A percentile compares a stretch with the other conserved stretches of the same genome.
Evolutionary conservation across 495 filamentous ascomycete genomes (phyloP).

Genomic region (Aspergillus sclerotioniger): DNA sequence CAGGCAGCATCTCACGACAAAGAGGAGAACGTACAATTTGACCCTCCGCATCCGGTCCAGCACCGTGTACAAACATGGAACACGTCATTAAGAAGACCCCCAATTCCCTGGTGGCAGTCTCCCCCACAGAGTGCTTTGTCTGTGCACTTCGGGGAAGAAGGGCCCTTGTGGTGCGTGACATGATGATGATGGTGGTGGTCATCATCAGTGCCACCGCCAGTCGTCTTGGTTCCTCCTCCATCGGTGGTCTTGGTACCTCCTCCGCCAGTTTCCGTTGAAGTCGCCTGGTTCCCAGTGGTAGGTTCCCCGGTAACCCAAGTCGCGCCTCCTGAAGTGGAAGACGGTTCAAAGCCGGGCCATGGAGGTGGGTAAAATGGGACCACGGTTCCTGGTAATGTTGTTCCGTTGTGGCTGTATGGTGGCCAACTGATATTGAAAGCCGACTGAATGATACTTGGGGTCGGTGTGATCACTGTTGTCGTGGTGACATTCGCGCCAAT

Average conservation of each 20-base stretch:
- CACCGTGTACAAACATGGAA: neutral
- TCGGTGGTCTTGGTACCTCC: neutral
- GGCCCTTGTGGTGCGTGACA: neutral
- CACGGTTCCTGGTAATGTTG: neutral
- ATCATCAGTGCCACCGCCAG: neutral
- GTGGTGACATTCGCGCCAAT: too few relatives aligned
- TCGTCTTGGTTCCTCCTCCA: neutral
- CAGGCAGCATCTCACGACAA: neutral
- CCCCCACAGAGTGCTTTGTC: neutral
- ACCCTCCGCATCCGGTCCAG: conserved; percentile 4
- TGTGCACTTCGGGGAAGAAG: neutral
- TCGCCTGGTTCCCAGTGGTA: neutral
- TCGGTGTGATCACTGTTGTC: neutral
- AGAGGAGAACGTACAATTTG: neutral
- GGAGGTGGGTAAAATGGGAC: conserved; percentile 1
- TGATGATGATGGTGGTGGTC: neutral
- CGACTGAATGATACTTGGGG: neutral
- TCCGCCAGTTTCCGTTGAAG: too few relatives aligned
- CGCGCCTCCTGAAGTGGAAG: too few relatives aligned
- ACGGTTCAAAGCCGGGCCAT: conserved; percentile 1
- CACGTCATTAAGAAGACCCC: neutral
- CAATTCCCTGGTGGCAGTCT: neutral
- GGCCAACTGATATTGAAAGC: neutral
- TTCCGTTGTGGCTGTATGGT: neutral
- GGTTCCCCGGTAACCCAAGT: neutral